Evolutionary conservation across 2,329 filamentous ascomycete species (phyloP).

Genomic region (Calonectria pseudoreteaudii): DNA sequence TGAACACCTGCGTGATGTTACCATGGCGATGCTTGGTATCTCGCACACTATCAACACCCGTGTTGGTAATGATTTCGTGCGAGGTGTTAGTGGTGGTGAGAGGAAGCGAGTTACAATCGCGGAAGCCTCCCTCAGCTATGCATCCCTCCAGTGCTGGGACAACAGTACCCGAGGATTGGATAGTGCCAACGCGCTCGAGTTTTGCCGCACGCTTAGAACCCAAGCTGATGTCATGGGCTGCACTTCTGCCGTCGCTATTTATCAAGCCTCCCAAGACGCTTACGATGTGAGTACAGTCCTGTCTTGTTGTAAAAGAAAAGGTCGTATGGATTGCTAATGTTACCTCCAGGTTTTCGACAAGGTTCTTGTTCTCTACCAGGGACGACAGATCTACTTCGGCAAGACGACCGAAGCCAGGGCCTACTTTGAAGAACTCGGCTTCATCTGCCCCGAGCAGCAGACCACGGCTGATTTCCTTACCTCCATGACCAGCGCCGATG

Average conservation of each 20-base stretch:
- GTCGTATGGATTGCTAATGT: slow-evolving; percentile 45
- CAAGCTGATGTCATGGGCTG: slow-evolving; percentile 69
- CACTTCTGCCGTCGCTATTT: slow-evolving; percentile 71
- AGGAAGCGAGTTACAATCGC: slow-evolving; percentile 54
- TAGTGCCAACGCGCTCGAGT: slow-evolving; percentile 72
- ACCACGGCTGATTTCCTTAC: slow-evolving; percentile 80
- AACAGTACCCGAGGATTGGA: slow-evolving; percentile 74
- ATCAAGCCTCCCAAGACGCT: slow-evolving; percentile 64
- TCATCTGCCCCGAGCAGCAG: slow-evolving; percentile 62
- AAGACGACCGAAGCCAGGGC: slow-evolving; percentile 31
- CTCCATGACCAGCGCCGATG: slow-evolving; percentile 55
- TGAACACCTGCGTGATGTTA: slow-evolving; percentile 72
- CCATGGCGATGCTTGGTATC: slow-evolving; percentile 78
- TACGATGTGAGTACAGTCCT: slow-evolving; percentile 37
- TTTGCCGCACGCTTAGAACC: slow-evolving; percentile 69
- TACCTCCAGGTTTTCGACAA: slow-evolving; percentile 70
- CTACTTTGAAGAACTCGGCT: slow-evolving; percentile 58
- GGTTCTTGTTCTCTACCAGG: slow-evolving; percentile 74
- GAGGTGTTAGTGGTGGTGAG: slow-evolving; percentile 65
- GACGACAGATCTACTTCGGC: slow-evolving; percentile 68
- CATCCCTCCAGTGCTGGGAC: slow-evolving; percentile 75
- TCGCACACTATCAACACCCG: slow-evolving; percentile 75
- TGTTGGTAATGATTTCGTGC: slow-evolving; percentile 78
- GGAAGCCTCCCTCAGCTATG: slow-evolving; percentile 45
- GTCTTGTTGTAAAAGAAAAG: slow-evolving; percentile 38